These are phyloP conservation scores for Pythium phragmiticola DNA, from an alignment of 352 stramenopile genomes.

Conservation along the genomic window DNA sequence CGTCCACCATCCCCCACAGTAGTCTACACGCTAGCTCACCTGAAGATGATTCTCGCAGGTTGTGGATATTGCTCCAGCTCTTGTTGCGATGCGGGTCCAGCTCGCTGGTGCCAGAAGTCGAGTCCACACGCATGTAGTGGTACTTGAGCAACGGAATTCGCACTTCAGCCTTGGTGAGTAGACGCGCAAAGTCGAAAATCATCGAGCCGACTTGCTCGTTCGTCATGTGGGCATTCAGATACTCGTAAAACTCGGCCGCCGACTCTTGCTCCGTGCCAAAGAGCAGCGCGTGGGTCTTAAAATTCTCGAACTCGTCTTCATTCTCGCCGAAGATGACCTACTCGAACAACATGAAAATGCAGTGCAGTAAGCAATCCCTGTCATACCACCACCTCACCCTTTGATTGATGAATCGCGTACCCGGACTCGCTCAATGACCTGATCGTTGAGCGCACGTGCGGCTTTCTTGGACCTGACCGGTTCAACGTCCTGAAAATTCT, in stretches of 20 bases:
- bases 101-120: background rate
- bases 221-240: constrained; percentile 56
- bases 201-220: constrained; percentile 59
- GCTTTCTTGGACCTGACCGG: constrained; percentile 76
- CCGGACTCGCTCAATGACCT: constrained; percentile 68
- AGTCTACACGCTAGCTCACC: constrained; percentile 22
- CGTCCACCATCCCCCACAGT: background rate
- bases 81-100: constrained; percentile 46
- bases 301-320: constrained; percentile 69
- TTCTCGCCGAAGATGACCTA: constrained; percentile 38
- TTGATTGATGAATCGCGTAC: constrained; percentile 12
- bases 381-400: background rate
- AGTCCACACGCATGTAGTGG: constrained; percentile 57
- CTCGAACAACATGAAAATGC: background rate
- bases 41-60: constrained; percentile 32
- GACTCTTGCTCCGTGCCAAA: constrained; percentile 72
- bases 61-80: constrained; percentile 55
- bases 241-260: constrained; percentile 64
- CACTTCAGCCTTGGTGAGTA: constrained; percentile 59
- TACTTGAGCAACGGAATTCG: constrained; percentile 68
- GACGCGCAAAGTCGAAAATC: constrained; percentile 75
- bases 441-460: constrained; percentile 70
- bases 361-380: background rate
- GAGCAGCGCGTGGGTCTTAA: constrained; percentile 74
- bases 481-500: constrained; percentile 67